Base-by-base conservation (phyloP, 192 early-diverging fungal species). In the Dissophora ornata region DNA sequence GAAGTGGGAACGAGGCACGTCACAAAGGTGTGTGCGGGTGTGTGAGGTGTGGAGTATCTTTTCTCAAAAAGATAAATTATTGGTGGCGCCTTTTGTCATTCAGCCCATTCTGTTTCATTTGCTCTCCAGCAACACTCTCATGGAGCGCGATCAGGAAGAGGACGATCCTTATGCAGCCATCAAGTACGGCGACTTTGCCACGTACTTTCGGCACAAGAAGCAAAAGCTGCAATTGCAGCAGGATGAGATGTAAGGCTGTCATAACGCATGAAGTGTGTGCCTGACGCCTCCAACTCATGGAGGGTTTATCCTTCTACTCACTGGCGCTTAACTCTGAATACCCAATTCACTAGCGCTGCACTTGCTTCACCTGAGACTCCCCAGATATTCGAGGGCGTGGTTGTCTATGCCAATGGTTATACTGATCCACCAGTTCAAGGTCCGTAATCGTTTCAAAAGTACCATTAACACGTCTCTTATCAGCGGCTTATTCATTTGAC, bases 391-490 rank as follows among this genome's bases (percentile, higher is more conserved):
- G 67, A 79, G 49, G 80, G 82, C 4, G 41, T 80, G 3, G 69
- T 74, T 11, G 79, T 92, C 25, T 82, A 90, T 57, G 85, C 91
- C 33, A 91, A 90, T 50, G 91, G 91, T n/a, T 92, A 90, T 48
- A 91, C 91, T 1, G 67, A 85, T 38, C 88, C 89, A 7, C 73
- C 73, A 13, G 62, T 67, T 44, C 73, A 77, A 44, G 64, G 73
- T 67, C 6, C 13, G 36, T 6, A 38, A 38, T n/a, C n/a, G n/a
- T n/a, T n/a, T n/a, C n/a, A n/a, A n/a, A n/a, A n/a, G n/a, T n/a
- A n/a, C n/a, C n/a, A n/a, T n/a, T n/a, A 75, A 46, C 38, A 18
- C 9, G 36, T 9, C 36, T 12, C 7, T 38, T 38, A 5, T 38
- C 36, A 38, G 36, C 36, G 12, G 12, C 36, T n/a, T n/a, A n/a